A percentile compares a stretch with the other conserved stretches of the same genome.
Conservation (phyloP, 495 filamentous ascomycete species). For the Xylaria cubensis region DNA sequence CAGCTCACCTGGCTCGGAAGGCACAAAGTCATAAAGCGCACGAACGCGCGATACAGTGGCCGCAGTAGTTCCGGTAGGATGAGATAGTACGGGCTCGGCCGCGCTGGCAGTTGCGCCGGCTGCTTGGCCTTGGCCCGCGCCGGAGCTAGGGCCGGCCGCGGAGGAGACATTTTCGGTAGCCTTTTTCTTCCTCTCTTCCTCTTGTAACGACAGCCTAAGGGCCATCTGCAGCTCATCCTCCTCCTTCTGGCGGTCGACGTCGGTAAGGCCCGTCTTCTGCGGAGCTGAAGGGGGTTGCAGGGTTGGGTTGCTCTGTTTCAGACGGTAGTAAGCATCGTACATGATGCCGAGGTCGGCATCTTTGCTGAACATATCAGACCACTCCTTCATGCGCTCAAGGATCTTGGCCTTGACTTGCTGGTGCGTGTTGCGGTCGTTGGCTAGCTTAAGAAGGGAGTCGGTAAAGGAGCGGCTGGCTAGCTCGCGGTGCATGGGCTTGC, state of each 20-base stretch:
- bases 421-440: conserved; percentile 93
- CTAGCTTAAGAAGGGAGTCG: conserved; percentile 88
- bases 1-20: conserved; percentile 91
- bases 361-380: conserved; percentile 90
- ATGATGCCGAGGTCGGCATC: conserved; percentile 96
- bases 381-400: conserved; percentile 93
- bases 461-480: conserved; percentile 94
- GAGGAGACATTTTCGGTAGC: conserved; percentile 33
- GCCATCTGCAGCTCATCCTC: conserved; percentile 98
- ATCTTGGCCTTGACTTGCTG: conserved; percentile 97
- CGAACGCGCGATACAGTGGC: conserved; percentile 95
- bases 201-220: conserved; percentile 87
- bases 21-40: conserved; percentile 92
- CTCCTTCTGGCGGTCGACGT: conserved; percentile 89
- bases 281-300: conserved; percentile 92
- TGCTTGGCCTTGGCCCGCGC: conserved; percentile 35
- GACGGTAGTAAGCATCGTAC: conserved; percentile 90
- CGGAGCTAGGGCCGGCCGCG: conserved; percentile 43
- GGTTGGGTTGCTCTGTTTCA: conserved; percentile 87
- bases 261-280: conserved; percentile 87
- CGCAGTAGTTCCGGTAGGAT: conserved; percentile 77
- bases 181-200: conserved; percentile 64
- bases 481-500: conserved; percentile 88
- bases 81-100: conserved; percentile 42
- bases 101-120: conserved; percentile 34